A percentile compares a stretch with the other conserved stretches of the same genome.
These are phyloP conservation scores for Pistacia atlantica DNA, from an alignment of 345 rosid species.

Conservation along the genomic window DNA sequence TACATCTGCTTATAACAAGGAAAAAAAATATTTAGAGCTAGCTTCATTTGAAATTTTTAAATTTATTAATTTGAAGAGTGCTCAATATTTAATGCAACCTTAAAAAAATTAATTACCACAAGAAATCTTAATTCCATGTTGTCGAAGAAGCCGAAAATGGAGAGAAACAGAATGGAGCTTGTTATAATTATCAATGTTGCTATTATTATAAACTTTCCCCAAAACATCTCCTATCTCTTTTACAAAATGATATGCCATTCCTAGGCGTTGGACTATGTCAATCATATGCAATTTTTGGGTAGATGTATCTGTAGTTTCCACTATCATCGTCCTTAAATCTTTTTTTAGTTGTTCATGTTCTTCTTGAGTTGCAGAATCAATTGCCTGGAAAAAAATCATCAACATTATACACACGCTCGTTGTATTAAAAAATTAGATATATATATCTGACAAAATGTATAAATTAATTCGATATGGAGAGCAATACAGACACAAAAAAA, in stretches of 20 bases:
- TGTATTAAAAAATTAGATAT: no score
- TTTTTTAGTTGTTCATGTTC: background rate
- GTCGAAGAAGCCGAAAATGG: slow-evolving; percentile 32
- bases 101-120: slow-evolving; percentile 15
- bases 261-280: background rate
- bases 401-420: no score
- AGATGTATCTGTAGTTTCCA: background rate
- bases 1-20: background rate
- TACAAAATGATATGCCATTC: slow-evolving; percentile 25
- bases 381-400: background rate
- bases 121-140: slow-evolving; percentile 19
- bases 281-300: background rate
- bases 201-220: background rate
- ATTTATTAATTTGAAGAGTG: no score
- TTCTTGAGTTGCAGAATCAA: background rate
- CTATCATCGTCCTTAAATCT: background rate
- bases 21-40: no score
- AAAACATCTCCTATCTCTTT: slow-evolving; percentile 21
- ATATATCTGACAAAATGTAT: no score
- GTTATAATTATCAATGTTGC: background rate
- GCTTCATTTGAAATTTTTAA: no score
- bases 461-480: no score
- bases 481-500: no score
- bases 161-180: slow-evolving; percentile 20
- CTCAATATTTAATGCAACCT: no score